These are phyloP conservation scores for Amanita rubescens DNA, from an alignment of 768 basidiomycete genomes.

Conservation along the genomic window DNA sequence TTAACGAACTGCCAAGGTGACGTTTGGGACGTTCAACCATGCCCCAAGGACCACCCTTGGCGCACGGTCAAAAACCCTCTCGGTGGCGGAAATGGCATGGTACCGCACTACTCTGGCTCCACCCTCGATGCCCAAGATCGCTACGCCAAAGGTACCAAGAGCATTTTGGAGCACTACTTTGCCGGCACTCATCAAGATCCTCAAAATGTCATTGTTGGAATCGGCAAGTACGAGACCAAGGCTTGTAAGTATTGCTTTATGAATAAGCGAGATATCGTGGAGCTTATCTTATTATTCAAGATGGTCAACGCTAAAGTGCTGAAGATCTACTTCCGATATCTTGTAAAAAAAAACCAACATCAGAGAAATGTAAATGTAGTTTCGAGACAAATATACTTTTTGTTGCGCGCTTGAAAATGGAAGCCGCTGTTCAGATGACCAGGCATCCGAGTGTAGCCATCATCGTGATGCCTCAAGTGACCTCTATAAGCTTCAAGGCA, in stretches of 20 bases:
- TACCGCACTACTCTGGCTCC: conserved; percentile 82
- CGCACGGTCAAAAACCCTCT: conserved; percentile 74
- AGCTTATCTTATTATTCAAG: conserved; percentile 21
- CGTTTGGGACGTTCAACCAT: conserved; percentile 86
- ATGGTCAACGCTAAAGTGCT: conserved; percentile 42
- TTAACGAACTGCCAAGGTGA: conserved; percentile 37
- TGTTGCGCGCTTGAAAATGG: too few relatives aligned
- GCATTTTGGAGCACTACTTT: conserved; percentile 69
- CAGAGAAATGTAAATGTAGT: background rate
- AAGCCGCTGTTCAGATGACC: too few relatives aligned
- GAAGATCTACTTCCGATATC: too few relatives aligned
- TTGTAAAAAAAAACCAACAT: background rate
- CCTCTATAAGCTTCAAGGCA: too few relatives aligned
- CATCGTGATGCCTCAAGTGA: too few relatives aligned
- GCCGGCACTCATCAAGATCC: conserved; percentile 59
- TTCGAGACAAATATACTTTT: too few relatives aligned
- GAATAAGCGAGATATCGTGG: background rate
- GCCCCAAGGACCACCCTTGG: conserved; percentile 83
- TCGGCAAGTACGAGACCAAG: conserved; percentile 39
- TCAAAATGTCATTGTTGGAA: conserved; percentile 73
- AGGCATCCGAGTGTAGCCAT: too few relatives aligned
- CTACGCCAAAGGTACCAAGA: conserved; percentile 67
- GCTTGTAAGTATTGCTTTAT: conserved; percentile 29
- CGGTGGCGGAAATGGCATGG: conserved; percentile 85
- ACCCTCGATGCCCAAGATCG: conserved; percentile 86